Evolutionary conservation across 768 basidiomycete genomes (phyloP).

Genomic region (Inosperma sp.): DNA sequence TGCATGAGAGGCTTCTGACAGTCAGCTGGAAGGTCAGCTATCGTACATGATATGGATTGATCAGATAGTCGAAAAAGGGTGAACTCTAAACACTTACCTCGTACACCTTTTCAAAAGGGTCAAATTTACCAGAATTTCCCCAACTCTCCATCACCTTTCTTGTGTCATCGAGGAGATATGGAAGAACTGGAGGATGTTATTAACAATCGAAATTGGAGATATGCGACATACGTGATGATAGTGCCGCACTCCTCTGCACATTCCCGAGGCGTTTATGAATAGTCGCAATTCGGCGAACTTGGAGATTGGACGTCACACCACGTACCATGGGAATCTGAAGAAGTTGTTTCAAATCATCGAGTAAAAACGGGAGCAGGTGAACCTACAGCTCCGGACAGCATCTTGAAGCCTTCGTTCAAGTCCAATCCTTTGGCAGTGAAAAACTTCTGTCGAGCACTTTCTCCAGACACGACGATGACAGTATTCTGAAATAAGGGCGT

Average conservation of each 20-base stretch:
- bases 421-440: constrained; percentile 68
- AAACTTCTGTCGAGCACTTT: constrained; percentile 62
- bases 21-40: constrained; percentile 73
- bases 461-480: constrained; percentile 74
- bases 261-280: constrained; percentile 70
- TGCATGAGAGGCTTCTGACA: constrained; percentile 59
- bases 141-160: constrained; percentile 57
- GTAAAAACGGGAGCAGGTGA: constrained; percentile 14
- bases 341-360: constrained; percentile 18
- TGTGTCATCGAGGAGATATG: constrained; percentile 60
- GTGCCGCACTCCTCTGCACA: constrained; percentile 57
- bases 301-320: constrained; percentile 69
- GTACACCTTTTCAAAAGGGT: constrained; percentile 68
- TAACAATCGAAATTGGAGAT: neutral
- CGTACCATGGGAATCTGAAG: constrained; percentile 68
- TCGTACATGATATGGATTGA: constrained; percentile 7
- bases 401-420: constrained; percentile 74
- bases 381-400: constrained; percentile 73
- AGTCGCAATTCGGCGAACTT: constrained; percentile 52
- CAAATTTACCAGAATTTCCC: constrained; percentile 59
- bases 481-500: constrained; percentile 46
- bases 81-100: constrained; percentile 41
- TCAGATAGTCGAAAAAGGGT: neutral
- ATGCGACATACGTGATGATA: constrained; percentile 51
- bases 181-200: constrained; percentile 47